Conservation (phyloP, 495 filamentous ascomycete species). For the Chaetomidium leptoderma region DNA sequence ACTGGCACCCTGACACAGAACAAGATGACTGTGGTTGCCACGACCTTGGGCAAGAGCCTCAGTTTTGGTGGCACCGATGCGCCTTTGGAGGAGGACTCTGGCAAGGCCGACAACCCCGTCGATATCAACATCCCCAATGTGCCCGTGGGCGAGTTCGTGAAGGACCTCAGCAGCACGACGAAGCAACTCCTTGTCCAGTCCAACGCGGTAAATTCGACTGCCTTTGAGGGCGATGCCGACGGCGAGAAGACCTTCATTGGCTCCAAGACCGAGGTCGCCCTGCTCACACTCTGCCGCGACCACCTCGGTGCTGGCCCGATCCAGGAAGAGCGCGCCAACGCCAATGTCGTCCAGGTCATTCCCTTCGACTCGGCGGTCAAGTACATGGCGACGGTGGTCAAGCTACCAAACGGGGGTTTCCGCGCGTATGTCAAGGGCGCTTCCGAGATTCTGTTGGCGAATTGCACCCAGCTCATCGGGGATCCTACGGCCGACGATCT, state of each 20-base stretch:
- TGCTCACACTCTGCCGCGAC: slow-evolving; percentile 69
- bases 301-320: slow-evolving; percentile 68
- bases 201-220: slow-evolving; percentile 81
- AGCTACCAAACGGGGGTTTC: slow-evolving; percentile 57
- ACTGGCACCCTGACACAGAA: slow-evolving; percentile 94
- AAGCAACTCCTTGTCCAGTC: slow-evolving; percentile 66
- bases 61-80: slow-evolving; percentile 55
- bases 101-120: slow-evolving; percentile 22
- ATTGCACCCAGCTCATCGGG: slow-evolving; percentile 63
- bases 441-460: slow-evolving; percentile 73
- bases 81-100: slow-evolving; percentile 25
- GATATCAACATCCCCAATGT: slow-evolving; percentile 38
- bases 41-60: slow-evolving; percentile 62
- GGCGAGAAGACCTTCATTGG: slow-evolving; percentile 72
- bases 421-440: slow-evolving; percentile 81
- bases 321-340: slow-evolving; percentile 65
- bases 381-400: slow-evolving; percentile 78
- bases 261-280: slow-evolving; percentile 85
- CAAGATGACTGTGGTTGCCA: slow-evolving; percentile 83
- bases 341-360: slow-evolving; percentile 65
- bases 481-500: slow-evolving; percentile 59
- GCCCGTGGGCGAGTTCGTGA: slow-evolving; percentile 29
- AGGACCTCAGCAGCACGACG: slow-evolving; percentile 50
- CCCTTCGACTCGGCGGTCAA: slow-evolving; percentile 84
- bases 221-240: slow-evolving; percentile 79